These are phyloP conservation scores for Blattamonas nauphoetae DNA, from an alignment of 78 protist genomes.

Conservation along the genomic window DNA sequence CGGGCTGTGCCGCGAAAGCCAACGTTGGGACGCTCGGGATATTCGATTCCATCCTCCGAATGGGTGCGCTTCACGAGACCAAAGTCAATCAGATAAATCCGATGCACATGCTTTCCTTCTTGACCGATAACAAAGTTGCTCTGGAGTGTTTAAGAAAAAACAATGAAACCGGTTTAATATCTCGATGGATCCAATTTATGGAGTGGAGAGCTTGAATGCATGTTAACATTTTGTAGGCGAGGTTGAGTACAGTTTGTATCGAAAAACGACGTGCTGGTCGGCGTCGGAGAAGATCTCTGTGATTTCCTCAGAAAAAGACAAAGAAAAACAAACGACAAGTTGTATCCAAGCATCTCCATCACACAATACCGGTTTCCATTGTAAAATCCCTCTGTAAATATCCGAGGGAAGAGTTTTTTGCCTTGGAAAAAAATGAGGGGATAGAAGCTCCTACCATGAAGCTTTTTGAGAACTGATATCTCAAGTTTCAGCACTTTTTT, in stretches of 20 bases:
- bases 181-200: neutral
- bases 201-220: neutral
- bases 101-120: neutral
- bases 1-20: slow-evolving; percentile 42
- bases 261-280: neutral
- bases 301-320: neutral
- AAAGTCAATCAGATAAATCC: slow-evolving; percentile 27
- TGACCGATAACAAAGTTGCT: neutral
- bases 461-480: neutral
- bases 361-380: neutral
- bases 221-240: neutral
- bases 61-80: slow-evolving; percentile 12
- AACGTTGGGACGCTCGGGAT: slow-evolving; percentile 1
- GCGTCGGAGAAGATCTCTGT: neutral
- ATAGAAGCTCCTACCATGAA: too few relatives aligned
- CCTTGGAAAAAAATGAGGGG: too few relatives aligned
- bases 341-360: neutral
- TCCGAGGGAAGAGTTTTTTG: neutral
- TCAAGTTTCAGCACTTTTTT: neutral
- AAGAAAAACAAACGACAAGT: neutral
- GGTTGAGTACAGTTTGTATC: neutral
- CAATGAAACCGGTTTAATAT: neutral
- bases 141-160: neutral
- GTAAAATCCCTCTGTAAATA: neutral
- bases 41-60: neutral